Base-by-base conservation (phyloP, 106 monocot genomes). In the Vanilla planifolia region DNA sequence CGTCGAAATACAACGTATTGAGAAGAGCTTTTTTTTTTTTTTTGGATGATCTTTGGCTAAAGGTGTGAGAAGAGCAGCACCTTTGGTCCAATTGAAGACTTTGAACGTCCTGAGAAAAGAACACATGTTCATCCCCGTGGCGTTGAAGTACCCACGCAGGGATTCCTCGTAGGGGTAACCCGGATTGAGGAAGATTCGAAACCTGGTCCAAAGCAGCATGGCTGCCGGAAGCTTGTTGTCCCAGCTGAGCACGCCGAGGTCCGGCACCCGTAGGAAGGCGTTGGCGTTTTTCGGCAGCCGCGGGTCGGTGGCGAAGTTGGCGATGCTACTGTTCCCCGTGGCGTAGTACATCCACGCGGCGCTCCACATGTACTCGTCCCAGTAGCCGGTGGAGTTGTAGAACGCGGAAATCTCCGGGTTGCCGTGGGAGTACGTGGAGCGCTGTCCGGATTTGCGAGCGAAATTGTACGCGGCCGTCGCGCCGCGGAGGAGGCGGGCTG, bases 331-430 rank as follows among this genome's bases (percentile, higher is more conserved):
- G 74, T 95, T 95, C 8, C 95, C 95, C 6, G 86, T 80, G 41
- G 95, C 95, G 28, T 90, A 90, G 76, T 73, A 90, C 83, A 95
- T 76, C 95, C 95, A 95, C 15, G 83, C 83, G 1, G 80, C 77
- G 28, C 82, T 67, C 95, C 95, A 95, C 76, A 95, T 90, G 73
- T 78, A 90, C 76, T 95, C 90, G 53, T 95, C 95, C 75, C 74
- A 95, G 81, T 86, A 95, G 6, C 86, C 77, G 3, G 79, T 76
- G 2, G 95, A 95, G 68, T 95, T 90, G 84, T 95, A 95, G 76
- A 69, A 95, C 10, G 43, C 51, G 25, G 64, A 75, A 8, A 76
- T 77, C 35, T 40, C 5, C 1, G 15, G 68, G 35, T 70, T 68
- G 4, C 74, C 79, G 7, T 6, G 37, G 24, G 80, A 83, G 71